Evolutionary conservation across 805 yeast species (phyloP).

Genomic region (Zygoascus bituminiphila): DNA sequence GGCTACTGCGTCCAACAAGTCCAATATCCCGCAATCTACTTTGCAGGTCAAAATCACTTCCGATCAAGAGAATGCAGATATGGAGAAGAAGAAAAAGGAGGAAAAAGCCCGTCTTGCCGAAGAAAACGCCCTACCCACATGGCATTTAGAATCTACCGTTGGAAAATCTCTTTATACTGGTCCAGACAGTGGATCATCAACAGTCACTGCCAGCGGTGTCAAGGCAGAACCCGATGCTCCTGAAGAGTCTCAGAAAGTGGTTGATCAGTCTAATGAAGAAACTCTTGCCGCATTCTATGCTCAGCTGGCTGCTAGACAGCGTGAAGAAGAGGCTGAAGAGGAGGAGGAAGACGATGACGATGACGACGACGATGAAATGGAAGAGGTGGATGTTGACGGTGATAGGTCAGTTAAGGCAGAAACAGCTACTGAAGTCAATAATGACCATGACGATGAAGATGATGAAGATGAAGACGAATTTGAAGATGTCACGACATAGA

Average conservation of each 20-base stretch:
- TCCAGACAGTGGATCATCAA: slow-evolving; percentile 9
- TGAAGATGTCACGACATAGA: slow-evolving; percentile 7
- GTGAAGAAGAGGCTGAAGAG: slow-evolving; percentile 51
- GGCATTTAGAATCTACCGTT: slow-evolving; percentile 91
- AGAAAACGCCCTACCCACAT: slow-evolving; percentile 92
- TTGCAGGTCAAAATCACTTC: slow-evolving; percentile 81
- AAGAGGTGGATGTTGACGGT: slow-evolving; percentile 34
- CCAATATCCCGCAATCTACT: slow-evolving; percentile 51
- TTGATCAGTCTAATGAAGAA: slow-evolving; percentile 53
- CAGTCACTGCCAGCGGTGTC: slow-evolving; percentile 11
- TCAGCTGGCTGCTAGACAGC: slow-evolving; percentile 62
- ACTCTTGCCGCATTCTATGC: slow-evolving; percentile 72
- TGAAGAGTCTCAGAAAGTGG: slow-evolving; percentile 27
- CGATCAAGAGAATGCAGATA: slow-evolving; percentile 72
- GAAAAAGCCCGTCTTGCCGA: slow-evolving; percentile 63
- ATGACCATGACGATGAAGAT: slow-evolving; percentile 26
- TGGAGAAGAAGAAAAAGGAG: slow-evolving; percentile 59
- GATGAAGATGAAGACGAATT: slow-evolving; percentile 27
- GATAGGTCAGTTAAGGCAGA: slow-evolving; percentile 25
- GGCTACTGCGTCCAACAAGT: slow-evolving; percentile 32
- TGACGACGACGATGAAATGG: slow-evolving; percentile 46
- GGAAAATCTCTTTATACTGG: slow-evolving; percentile 44
- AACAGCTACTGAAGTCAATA: neutral
- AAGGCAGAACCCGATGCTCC: slow-evolving; percentile 1
- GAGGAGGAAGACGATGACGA: slow-evolving; percentile 43